Conservation (phyloP, 2,329 filamentous ascomycete genomes). For the Coleophoma eucalyptorum region DNA sequence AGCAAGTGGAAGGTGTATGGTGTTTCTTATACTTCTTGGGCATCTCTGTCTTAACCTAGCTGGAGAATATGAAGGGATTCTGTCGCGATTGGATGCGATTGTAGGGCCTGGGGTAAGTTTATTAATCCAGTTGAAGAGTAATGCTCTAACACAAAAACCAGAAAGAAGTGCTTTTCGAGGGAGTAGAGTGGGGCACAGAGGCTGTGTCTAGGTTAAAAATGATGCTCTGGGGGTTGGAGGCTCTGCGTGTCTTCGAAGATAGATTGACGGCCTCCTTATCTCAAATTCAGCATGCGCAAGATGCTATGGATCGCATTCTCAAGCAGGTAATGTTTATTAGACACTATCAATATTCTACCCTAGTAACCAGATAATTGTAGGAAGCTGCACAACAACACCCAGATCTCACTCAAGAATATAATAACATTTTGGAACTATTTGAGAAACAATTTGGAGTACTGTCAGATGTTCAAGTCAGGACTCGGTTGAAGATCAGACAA, state of each 20-base stretch:
- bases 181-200: slow-evolving; percentile 12
- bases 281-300: slow-evolving; percentile 14
- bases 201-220: slow-evolving; percentile 14
- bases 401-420: slow-evolving; percentile 13
- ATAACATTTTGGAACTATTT: slow-evolving; percentile 14
- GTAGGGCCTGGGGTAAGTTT: slow-evolving; percentile 12
- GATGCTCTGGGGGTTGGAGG: slow-evolving; percentile 16
- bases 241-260: slow-evolving; percentile 14
- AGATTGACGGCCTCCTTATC: slow-evolving; percentile 11
- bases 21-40: slow-evolving; percentile 13
- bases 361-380: background rate
- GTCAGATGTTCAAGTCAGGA: slow-evolving; percentile 10
- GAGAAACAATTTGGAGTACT: slow-evolving; percentile 16
- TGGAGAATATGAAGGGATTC: slow-evolving; percentile 12
- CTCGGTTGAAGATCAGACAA: slow-evolving; percentile 13
- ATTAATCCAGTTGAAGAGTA: background rate
- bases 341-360: too few relatives aligned
- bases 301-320: slow-evolving; percentile 11
- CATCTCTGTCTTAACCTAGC: slow-evolving; percentile 15
- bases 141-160: background rate
- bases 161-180: slow-evolving; percentile 13
- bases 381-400: slow-evolving; percentile 11
- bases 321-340: slow-evolving; percentile 4
- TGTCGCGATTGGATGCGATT: slow-evolving; percentile 7
- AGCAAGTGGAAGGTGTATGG: slow-evolving; percentile 12